A percentile compares a stretch with the other conserved stretches of the same genome.
Evolutionary conservation across 345 rosid genomes (phyloP).

Genomic region (Salix udensis): DNA sequence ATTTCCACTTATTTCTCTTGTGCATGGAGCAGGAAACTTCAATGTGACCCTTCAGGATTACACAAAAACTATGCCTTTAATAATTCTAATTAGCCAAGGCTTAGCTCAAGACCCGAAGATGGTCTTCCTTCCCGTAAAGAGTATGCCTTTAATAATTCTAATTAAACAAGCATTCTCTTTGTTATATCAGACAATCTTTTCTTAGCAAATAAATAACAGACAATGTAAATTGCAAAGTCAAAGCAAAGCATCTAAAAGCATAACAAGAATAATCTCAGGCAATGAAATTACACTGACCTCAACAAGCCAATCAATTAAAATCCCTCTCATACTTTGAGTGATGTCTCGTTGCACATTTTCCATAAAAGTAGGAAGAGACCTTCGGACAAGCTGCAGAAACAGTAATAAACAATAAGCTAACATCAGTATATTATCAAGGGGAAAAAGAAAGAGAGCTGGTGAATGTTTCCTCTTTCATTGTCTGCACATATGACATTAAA

Average conservation of each 20-base stretch:
- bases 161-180: neutral
- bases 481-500: neutral
- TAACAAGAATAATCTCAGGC: neutral
- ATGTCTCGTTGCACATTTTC: conserved; percentile 68
- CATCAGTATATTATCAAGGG: conserved; percentile 1
- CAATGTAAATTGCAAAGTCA: neutral
- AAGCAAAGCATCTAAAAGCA: neutral
- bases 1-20: neutral
- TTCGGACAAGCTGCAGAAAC: conserved; percentile 54
- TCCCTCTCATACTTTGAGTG: conserved; percentile 80
- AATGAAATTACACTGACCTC: conserved; percentile 52
- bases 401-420: conserved; percentile 13
- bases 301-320: conserved; percentile 95
- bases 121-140: neutral
- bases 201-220: neutral
- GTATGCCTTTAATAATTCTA: neutral
- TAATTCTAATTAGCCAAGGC: neutral
- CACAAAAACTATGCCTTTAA: neutral
- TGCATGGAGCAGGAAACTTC: neutral
- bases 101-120: too few relatives aligned
- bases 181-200: neutral
- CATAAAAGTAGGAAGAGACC: conserved; percentile 61
- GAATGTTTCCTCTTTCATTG: conserved; percentile 7
- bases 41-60: neutral
- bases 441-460: neutral